phyloP scores from a whole-genome alignment of 441 rosid species.

The California macrophylla region DNA sequence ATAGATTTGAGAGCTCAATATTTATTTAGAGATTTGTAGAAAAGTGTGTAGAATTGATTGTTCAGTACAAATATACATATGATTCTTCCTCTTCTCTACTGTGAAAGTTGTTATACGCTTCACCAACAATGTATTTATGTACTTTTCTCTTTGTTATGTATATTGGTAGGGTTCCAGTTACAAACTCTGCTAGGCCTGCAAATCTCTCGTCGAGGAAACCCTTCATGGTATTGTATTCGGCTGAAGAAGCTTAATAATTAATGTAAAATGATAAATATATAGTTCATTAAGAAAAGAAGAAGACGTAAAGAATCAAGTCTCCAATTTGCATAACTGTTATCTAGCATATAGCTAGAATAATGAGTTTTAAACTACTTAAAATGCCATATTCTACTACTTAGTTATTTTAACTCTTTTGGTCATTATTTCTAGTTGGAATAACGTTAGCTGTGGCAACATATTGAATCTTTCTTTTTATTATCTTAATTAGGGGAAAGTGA shows the following conservation, averaged over 20 bases:
- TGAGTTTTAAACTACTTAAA: background rate
- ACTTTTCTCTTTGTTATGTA: conserved; percentile 17
- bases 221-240: conserved; percentile 32
- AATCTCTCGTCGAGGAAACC: conserved; percentile 31
- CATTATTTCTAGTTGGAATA: background rate
- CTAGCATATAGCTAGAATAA: background rate
- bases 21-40: background rate
- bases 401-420: conserved; percentile 8
- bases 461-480: background rate
- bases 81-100: background rate
- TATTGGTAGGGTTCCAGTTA: conserved; percentile 35
- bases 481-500: conserved; percentile 37
- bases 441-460: background rate
- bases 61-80: background rate
- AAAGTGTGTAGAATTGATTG: background rate
- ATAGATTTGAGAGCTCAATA: background rate
- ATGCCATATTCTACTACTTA: background rate
- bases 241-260: too few species aligned
- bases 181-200: conserved; percentile 32
- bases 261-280: too few species aligned
- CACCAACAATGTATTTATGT: background rate
- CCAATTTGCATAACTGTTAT: background rate
- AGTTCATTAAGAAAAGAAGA: background rate
- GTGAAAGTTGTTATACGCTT: background rate
- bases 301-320: background rate